Conservation (phyloP, 2,329 filamentous ascomycete genomes). For the Diaporthe sp. region DNA sequence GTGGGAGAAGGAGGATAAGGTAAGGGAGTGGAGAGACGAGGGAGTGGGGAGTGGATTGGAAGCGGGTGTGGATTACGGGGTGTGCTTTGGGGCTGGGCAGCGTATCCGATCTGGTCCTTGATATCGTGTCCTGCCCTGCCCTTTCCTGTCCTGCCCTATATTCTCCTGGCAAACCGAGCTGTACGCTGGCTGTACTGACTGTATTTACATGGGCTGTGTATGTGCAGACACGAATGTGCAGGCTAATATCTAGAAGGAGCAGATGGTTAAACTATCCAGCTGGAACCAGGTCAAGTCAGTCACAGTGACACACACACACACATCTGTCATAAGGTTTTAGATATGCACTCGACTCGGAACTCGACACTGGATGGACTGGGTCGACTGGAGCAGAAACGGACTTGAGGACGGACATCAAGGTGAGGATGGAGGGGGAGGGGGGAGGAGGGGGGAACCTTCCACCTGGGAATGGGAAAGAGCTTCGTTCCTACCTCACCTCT, state of each 20-base stretch:
- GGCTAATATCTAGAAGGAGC: background rate
- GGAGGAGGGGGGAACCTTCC: background rate
- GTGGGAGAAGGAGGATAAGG: constrained; percentile 21
- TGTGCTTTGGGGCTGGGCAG: constrained; percentile 1
- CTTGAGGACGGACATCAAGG: constrained; percentile 18
- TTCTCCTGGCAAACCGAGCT: background rate
- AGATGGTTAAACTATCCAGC: background rate
- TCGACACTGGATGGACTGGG: background rate
- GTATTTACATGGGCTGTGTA: background rate
- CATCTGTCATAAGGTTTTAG: constrained; percentile 13
- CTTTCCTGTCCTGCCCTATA: background rate
- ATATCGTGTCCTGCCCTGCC: background rate
- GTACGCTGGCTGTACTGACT: background rate
- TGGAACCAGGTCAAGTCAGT: background rate
- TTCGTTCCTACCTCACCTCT: background rate
- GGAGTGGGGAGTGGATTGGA: background rate
- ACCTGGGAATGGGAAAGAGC: constrained; percentile 3
- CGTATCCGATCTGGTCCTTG: constrained; percentile 2
- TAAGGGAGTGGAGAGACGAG: background rate
- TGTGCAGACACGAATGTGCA: background rate
- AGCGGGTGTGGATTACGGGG: background rate
- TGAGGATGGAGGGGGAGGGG: background rate
- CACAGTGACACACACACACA: constrained; percentile 5
- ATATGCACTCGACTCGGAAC: background rate
- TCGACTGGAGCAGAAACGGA: constrained; percentile 4